phyloP scores from a whole-genome alignment of 768 basidiomycete genomes.

The Coprinopsis strossmayeri region DNA sequence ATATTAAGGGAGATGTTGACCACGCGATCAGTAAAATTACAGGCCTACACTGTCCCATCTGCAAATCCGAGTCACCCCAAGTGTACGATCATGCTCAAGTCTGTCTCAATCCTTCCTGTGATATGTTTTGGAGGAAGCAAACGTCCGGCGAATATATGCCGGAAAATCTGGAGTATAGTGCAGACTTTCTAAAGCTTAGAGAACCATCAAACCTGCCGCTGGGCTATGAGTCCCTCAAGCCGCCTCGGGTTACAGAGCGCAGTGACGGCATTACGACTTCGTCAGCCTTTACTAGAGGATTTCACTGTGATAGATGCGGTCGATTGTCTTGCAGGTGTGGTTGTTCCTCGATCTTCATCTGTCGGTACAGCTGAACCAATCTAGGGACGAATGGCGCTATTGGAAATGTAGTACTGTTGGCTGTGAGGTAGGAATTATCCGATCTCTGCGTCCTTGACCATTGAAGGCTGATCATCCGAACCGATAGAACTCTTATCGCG shows the following conservation, averaged over 20 bases:
- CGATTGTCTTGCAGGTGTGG: constrained; percentile 67
- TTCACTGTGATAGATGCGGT: constrained; percentile 65
- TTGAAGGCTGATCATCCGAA: not conserved
- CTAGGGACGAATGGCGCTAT: constrained; percentile 70
- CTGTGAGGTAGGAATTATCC: constrained; percentile 3
- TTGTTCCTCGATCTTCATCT: too few species aligned
- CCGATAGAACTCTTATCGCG: constrained; percentile 18
- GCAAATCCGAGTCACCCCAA: constrained; percentile 37
- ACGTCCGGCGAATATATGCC: constrained; percentile 21
- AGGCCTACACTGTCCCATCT: constrained; percentile 31
- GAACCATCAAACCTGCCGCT: constrained; percentile 24
- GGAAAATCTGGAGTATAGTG: constrained; percentile 37
- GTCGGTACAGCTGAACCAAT: too few species aligned
- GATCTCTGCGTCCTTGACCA: not conserved
- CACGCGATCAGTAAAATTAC: not conserved
- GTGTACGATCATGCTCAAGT: constrained; percentile 55
- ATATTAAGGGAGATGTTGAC: too few species aligned
- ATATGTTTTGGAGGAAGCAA: constrained; percentile 42
- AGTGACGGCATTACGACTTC: constrained; percentile 38
- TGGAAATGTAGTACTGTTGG: constrained; percentile 50
- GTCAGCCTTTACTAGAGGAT: constrained; percentile 55
- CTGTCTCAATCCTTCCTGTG: constrained; percentile 56
- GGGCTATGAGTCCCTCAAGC: constrained; percentile 32
- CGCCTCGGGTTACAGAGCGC: constrained; percentile 24
- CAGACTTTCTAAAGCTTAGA: constrained; percentile 37